A percentile compares a stretch with the other conserved stretches of the same genome.
These are phyloP conservation scores for Chloromonas sp. DNA, from an alignment of 163 green algal genomes.

Conservation along the genomic window DNA sequence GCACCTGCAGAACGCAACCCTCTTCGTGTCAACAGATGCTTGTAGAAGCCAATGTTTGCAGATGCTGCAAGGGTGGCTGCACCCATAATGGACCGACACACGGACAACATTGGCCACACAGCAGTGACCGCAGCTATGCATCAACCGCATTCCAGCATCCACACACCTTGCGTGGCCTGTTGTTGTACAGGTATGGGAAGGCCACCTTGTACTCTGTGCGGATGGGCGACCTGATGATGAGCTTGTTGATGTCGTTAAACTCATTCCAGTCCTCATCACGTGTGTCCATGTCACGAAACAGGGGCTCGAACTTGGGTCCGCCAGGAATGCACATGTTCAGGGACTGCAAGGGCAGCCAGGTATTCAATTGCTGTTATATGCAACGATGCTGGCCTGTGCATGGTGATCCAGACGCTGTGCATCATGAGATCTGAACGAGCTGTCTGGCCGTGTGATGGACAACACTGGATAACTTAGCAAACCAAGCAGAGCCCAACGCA, in stretches of 20 bases:
- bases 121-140: background rate
- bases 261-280: conserved; percentile 97
- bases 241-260: conserved; percentile 99
- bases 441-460: too few species aligned
- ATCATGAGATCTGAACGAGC: too few species aligned
- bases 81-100: background rate
- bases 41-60: background rate
- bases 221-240: conserved; percentile 97
- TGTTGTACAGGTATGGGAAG: conserved; percentile 99
- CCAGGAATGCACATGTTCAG: conserved; percentile 98
- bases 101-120: background rate
- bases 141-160: background rate
- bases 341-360: conserved; percentile 50
- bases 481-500: too few species aligned
- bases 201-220: conserved; percentile 97
- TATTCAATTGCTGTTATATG: too few species aligned
- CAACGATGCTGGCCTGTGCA: too few species aligned
- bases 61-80: background rate
- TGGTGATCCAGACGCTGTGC: too few species aligned
- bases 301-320: conserved; percentile 98
- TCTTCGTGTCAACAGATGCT: background rate
- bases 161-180: conserved; percentile 86
- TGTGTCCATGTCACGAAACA: conserved; percentile 92
- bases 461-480: too few species aligned
- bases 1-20: conserved; percentile 16